Evolutionary conservation across 1,284 basidiomycete genomes (phyloP).

Genomic region (Mycena citricolor): DNA sequence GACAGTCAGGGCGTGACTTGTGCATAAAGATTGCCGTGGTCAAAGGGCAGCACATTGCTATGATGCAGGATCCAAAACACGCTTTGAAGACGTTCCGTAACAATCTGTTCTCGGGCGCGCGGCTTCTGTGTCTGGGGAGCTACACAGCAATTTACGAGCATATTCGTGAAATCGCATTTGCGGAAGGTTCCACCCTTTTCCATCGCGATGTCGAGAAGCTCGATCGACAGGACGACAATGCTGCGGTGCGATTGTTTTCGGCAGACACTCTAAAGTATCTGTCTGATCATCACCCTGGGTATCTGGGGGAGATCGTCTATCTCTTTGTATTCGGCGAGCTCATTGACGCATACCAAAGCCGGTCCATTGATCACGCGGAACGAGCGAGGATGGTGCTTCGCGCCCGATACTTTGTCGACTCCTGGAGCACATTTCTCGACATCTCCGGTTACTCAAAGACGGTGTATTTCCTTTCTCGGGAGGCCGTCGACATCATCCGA

Average conservation of each 20-base stretch:
- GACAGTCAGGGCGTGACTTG: neutral
- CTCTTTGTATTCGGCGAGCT: conserved; percentile 39
- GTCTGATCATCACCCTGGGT: conserved; percentile 22
- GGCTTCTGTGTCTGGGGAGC: conserved; percentile 28
- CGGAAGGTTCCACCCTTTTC: conserved; percentile 29
- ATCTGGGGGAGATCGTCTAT: conserved; percentile 27
- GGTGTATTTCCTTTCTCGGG: conserved; percentile 34
- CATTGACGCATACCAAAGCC: conserved; percentile 36
- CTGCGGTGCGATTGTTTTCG: conserved; percentile 34
- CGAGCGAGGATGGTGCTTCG: conserved; percentile 35
- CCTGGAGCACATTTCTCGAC: conserved; percentile 33
- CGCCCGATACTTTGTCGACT: conserved; percentile 34
- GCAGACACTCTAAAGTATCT: conserved; percentile 25
- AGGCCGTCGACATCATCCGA: conserved; percentile 32
- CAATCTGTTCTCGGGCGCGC: conserved; percentile 33
- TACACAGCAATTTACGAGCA: conserved; percentile 24
- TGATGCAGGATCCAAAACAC: conserved; percentile 39
- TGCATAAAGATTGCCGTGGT: conserved; percentile 11
- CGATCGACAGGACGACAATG: conserved; percentile 43
- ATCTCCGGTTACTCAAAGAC: conserved; percentile 24
- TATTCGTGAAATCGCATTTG: conserved; percentile 24
- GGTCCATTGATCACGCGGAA: conserved; percentile 27
- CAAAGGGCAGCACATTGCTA: conserved; percentile 19
- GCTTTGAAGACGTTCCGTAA: conserved; percentile 34
- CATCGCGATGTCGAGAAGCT: conserved; percentile 36